Base-by-base conservation (phyloP, 768 basidiomycete species). In the Gymnopilus dilepis region DNA sequence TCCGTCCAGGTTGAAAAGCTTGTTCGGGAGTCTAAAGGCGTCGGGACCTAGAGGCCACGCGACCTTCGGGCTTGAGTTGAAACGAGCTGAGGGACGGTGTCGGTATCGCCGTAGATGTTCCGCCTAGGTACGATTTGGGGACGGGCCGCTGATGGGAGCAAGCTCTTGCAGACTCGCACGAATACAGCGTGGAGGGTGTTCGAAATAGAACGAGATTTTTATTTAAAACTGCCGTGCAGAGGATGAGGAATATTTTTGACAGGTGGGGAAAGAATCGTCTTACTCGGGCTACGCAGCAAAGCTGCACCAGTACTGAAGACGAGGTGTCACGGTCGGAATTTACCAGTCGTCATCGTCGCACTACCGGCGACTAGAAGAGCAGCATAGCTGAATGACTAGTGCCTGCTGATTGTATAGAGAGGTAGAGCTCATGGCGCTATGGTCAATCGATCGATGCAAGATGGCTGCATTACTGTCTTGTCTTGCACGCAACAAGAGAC, bases 71-170 rank as follows among this genome's bases (percentile, higher is more conserved):
- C 24, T 11, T 12, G 22, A 47, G 24, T 24, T 47, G 24, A 47
- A 47, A 45, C 9, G 26, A 6, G 22, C 17, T 47, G 15, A 13
- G 28, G 45, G 45, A 9, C 4, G 28, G 26, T n/a, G 28, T 50
- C 47, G 47, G 47, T 50, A 50, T 50, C 9, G n/a, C 28, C 47
- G 47, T 50, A 30, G 47, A 50, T 50, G 30, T 50, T 50, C 47
- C 47, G 28, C 12, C 28, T 9, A 50, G 28, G 28, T 31, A 50
- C 47, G n/a, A n/a, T n/a, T n/a, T n/a, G n/a, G n/a, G n/a, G n/a
- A n/a, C n/a, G 47, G 47, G 28, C 28, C 47, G 47, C 47, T n/a
- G 47, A 50, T 50, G 47, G 47, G 28, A 50, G 28, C 26, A n/a
- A 7, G 4, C 45, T 48, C 24, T 28, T 12, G 45, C 24, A 26